phyloP scores from a whole-genome alignment of 345 rosid species.

The Eucalyptus sideroxylon region DNA sequence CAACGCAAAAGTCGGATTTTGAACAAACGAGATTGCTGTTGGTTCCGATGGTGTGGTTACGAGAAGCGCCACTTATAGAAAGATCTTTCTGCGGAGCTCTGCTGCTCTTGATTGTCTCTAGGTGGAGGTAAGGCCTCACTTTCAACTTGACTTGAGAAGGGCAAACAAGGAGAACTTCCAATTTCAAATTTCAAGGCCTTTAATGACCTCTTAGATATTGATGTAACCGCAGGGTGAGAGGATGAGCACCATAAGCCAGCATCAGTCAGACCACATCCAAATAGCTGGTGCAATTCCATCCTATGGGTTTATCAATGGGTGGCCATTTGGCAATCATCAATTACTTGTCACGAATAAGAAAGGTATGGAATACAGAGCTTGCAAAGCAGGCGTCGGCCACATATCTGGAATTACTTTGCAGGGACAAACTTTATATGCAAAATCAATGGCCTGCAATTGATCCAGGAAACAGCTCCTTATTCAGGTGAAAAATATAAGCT shows the following conservation, averaged over 20 bases:
- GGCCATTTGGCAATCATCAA: background rate
- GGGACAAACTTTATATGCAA: background rate
- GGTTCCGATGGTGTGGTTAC: conserved; percentile 21
- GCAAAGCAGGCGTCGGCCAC: background rate
- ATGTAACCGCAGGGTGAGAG: conserved; percentile 16
- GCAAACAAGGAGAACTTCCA: conserved; percentile 34
- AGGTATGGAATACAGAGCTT: background rate
- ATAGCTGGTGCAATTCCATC: conserved; percentile 37
- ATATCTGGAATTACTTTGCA: background rate
- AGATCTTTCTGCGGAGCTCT: conserved; percentile 30
- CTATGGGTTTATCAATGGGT: conserved; percentile 12
- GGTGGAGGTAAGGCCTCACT: conserved; percentile 17
- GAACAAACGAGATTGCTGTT: background rate
- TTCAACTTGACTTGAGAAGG: conserved; percentile 22
- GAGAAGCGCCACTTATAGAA: conserved; percentile 29
- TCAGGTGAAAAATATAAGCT: background rate
- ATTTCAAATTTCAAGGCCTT: conserved; percentile 15
- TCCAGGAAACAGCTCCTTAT: background rate
- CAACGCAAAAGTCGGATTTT: background rate
- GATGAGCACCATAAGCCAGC: conserved; percentile 25
- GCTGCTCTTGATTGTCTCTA: conserved; percentile 43
- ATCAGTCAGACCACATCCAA: conserved; percentile 21
- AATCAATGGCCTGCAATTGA: background rate
- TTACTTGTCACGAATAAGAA: background rate
- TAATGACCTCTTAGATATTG: conserved; percentile 17